Evolutionary conservation across 169 alveolate genomes (phyloP).

Genomic region (Cryptosporidium baileyi): DNA sequence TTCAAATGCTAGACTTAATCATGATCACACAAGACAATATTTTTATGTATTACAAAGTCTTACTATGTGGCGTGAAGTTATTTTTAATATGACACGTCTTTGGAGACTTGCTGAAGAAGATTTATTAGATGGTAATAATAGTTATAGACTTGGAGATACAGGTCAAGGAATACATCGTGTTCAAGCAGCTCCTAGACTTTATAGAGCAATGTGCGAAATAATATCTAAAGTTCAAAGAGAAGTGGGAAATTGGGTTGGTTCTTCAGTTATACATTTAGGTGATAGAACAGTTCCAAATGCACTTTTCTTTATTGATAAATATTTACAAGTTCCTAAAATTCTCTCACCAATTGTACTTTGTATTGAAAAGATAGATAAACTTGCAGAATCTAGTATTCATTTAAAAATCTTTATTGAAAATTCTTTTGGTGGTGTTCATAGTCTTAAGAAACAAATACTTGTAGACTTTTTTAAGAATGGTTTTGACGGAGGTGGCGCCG

Average conservation of each 20-base stretch:
- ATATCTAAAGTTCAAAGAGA: conserved; percentile 82
- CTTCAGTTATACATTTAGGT: conserved; percentile 90
- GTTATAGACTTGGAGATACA: conserved; percentile 85
- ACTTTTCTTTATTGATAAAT: conserved; percentile 91
- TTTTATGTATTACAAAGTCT: conserved; percentile 89
- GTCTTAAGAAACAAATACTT: conserved; percentile 78
- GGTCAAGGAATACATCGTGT: conserved; percentile 89
- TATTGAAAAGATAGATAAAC: conserved; percentile 85
- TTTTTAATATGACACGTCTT: conserved; percentile 86
- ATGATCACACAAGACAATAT: conserved; percentile 87
- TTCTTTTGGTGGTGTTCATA: conserved; percentile 84
- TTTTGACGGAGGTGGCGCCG: conserved; percentile 94
- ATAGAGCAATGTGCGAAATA: conserved; percentile 81
- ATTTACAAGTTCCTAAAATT: conserved; percentile 90
- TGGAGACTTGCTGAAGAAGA: conserved; percentile 92
- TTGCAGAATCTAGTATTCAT: conserved; percentile 79
- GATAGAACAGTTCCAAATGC: conserved; percentile 93
- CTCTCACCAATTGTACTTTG: conserved; percentile 88
- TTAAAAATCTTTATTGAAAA: conserved; percentile 81
- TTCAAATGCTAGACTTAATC: conserved; percentile 85
- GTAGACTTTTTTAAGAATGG: conserved; percentile 93
- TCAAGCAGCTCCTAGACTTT: conserved; percentile 73
- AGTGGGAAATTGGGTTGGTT: conserved; percentile 90
- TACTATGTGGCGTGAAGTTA: conserved; percentile 90
- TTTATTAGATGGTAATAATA: conserved; percentile 83